These are phyloP conservation scores for Melanomma pulvis-pyrius DNA, from an alignment of 495 filamentous ascomycete species.

Conservation along the genomic window DNA sequence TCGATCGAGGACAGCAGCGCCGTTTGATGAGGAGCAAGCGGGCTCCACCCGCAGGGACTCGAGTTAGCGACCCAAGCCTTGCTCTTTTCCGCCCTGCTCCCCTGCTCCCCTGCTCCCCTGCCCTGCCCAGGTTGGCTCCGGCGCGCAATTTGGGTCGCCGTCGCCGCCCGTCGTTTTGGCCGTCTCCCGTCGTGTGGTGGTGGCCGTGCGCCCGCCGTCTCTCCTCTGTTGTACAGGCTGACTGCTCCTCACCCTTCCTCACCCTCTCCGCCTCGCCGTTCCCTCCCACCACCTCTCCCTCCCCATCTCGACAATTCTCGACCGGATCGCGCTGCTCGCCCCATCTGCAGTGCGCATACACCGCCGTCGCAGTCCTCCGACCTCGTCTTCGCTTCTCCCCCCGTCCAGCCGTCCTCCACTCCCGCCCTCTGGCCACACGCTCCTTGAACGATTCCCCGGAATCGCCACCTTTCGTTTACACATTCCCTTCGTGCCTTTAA, in stretches of 20 bases:
- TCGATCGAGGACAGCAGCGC: conserved; percentile 1
- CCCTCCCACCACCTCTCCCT: background rate
- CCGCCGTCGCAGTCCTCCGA: conserved; percentile 33
- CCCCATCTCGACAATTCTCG: conserved; percentile 31
- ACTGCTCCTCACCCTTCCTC: conserved; percentile 11
- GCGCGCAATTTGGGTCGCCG: conserved; percentile 21
- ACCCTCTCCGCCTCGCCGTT: conserved; percentile 7
- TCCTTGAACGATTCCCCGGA: conserved; percentile 30
- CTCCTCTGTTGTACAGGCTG: background rate
- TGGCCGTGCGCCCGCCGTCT: background rate
- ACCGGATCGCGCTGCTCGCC: conserved; percentile 27
- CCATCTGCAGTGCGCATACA: conserved; percentile 19
- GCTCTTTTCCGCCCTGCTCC: background rate
- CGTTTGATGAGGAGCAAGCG: conserved; percentile 17
- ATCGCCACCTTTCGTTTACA: conserved; percentile 25
- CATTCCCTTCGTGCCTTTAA: conserved; percentile 20
- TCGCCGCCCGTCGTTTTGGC: conserved; percentile 6
- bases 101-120: conserved; percentile 7
- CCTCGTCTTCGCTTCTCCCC: conserved; percentile 1
- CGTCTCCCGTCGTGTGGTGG: background rate
- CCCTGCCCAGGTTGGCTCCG: background rate
- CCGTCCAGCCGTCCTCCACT: background rate
- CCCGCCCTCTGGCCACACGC: conserved; percentile 21
- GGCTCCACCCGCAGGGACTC: conserved; percentile 7
- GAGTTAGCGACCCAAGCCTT: background rate